phyloP scores from a whole-genome alignment of 768 basidiomycete genomes.

The Exidia glandulosa region DNA sequence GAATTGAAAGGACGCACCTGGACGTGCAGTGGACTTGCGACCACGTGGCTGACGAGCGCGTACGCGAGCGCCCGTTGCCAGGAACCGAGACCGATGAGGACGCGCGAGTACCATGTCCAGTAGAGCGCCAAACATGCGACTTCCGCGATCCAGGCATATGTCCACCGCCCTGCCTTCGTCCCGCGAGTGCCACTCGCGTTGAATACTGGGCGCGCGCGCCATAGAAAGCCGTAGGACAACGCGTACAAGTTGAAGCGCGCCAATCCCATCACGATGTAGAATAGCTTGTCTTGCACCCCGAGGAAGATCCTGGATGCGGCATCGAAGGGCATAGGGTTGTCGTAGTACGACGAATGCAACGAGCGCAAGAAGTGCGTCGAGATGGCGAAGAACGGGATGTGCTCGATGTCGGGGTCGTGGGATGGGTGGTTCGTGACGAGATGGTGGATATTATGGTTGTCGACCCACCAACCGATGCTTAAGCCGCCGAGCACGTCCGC shows the following conservation, averaged over 20 bases:
- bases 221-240: conserved; percentile 69
- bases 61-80: conserved; percentile 64
- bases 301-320: conserved; percentile 52
- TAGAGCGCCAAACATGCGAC: conserved; percentile 66
- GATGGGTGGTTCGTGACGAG: conserved; percentile 95
- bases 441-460: conserved; percentile 96
- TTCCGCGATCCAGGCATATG: conserved; percentile 53
- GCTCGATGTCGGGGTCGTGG: conserved; percentile 82
- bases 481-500: conserved; percentile 87
- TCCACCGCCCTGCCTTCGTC: conserved; percentile 45
- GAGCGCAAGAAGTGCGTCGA: conserved; percentile 76
- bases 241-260: conserved; percentile 93
- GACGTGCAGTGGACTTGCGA: conserved; percentile 85
- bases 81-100: conserved; percentile 59
- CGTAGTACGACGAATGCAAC: conserved; percentile 91
- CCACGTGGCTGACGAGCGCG: conserved; percentile 73
- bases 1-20: conserved; percentile 45
- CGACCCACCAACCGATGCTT: conserved; percentile 77
- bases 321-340: conserved; percentile 75
- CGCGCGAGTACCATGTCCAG: conserved; percentile 75
- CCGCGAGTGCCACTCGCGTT: conserved; percentile 44
- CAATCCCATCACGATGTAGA: conserved; percentile 82
- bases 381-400: conserved; percentile 91
- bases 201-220: conserved; percentile 21
- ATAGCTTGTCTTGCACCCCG: conserved; percentile 78